Conservation (phyloP, 352 stramenopile genomes). For the Phytophthora parvispora region DNA sequence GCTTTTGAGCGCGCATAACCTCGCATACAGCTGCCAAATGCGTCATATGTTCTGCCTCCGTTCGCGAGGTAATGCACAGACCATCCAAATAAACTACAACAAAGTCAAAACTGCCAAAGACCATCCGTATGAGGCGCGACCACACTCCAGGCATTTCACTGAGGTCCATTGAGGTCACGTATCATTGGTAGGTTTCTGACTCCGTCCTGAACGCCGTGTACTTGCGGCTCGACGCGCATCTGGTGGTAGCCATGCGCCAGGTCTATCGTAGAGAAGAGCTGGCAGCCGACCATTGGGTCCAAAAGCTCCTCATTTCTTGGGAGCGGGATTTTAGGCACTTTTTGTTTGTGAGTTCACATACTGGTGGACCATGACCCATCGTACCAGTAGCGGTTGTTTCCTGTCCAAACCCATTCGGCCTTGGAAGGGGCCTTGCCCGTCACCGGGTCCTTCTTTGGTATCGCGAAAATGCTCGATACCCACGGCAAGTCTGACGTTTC, state of each 20-base stretch:
- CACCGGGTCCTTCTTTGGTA: background rate
- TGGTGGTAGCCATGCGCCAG: background rate
- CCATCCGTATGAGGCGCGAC: background rate
- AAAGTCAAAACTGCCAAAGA: background rate
- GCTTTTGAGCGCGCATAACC: background rate
- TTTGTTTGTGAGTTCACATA: background rate
- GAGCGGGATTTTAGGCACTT: background rate
- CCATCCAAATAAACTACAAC: background rate
- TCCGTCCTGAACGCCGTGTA: background rate
- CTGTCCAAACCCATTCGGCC: background rate
- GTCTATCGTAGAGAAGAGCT: constrained; percentile 1
- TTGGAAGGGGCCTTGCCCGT: background rate
- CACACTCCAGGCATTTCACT: background rate
- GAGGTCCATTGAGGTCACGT: background rate
- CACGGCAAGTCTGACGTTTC: background rate
- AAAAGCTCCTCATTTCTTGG: background rate
- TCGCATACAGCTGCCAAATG: constrained; percentile 1
- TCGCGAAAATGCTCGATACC: background rate
- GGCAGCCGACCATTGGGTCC: background rate
- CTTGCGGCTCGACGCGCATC: background rate
- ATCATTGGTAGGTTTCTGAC: background rate
- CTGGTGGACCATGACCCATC: background rate
- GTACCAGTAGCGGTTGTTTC: background rate
- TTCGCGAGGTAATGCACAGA: background rate
- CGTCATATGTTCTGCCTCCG: background rate